These are phyloP conservation scores for Choiromyces venosus DNA, from an alignment of 495 filamentous ascomycete genomes.

Conservation along the genomic window DNA sequence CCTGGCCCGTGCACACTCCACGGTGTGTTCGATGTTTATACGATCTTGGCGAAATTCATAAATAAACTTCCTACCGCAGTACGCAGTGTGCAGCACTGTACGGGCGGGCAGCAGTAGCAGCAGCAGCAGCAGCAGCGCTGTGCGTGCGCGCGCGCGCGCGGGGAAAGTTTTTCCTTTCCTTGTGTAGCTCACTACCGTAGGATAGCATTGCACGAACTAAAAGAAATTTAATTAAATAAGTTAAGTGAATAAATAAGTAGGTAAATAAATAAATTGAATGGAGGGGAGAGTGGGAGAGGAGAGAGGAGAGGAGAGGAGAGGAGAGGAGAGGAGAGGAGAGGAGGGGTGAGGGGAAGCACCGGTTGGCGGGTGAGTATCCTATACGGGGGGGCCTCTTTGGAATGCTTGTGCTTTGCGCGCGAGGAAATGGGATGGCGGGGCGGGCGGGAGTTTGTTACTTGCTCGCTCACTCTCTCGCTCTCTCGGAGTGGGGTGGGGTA, in stretches of 20 bases:
- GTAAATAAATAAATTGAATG: not conserved
- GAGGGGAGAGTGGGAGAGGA: not conserved
- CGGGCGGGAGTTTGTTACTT: not conserved
- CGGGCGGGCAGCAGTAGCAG: too few species aligned
- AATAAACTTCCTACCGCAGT: not conserved
- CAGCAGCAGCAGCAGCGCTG: too few species aligned
- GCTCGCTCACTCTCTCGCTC: too few species aligned
- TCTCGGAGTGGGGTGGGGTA: not conserved
- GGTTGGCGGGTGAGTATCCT: too few species aligned
- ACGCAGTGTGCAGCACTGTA: too few species aligned
- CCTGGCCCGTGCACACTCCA: not conserved
- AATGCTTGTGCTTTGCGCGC: not conserved
- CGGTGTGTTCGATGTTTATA: not conserved
- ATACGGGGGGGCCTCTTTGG: not conserved
- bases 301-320: not conserved
- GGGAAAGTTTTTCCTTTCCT: not conserved
- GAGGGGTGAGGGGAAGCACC: too few species aligned
- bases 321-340: not conserved
- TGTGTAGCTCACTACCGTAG: not conserved
- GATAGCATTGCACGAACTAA: not conserved
- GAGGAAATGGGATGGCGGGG: not conserved
- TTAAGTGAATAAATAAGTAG: not conserved
- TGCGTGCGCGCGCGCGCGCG: too few species aligned
- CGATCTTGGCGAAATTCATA: not conserved
- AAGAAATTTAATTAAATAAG: not conserved